Conservation (phyloP, 495 filamentous ascomycete genomes). For the Talaromyces nanjingensis region DNA sequence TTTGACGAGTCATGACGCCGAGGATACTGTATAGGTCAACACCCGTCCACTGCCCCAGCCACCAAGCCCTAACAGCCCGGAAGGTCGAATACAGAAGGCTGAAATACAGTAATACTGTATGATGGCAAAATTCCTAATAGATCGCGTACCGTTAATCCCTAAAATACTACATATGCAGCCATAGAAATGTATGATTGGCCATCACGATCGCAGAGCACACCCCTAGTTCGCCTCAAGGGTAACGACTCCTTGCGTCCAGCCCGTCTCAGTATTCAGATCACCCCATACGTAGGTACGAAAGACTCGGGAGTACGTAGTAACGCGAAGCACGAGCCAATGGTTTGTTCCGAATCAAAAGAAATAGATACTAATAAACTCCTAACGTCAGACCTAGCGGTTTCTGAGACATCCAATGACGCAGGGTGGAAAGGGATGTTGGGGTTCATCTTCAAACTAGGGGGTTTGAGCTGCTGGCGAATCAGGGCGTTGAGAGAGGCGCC, state of each 20-base stretch:
- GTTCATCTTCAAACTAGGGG: neutral
- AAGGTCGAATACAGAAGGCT: neutral
- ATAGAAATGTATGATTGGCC: neutral
- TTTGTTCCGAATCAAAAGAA: neutral
- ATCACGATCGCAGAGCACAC: neutral
- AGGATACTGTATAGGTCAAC: neutral
- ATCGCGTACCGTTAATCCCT: neutral
- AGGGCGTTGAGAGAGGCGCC: neutral
- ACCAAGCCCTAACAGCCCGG: neutral
- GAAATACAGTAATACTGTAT: neutral
- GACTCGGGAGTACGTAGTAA: neutral
- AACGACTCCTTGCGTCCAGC: neutral
- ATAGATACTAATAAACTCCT: neutral
- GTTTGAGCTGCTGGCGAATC: neutral
- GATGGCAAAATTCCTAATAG: neutral
- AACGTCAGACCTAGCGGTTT: neutral
- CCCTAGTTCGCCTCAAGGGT: neutral
- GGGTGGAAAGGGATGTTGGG: neutral
- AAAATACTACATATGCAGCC: neutral
- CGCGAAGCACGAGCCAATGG: neutral
- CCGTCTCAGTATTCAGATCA: neutral
- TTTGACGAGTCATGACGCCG: neutral
- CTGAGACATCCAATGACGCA: slow-evolving; percentile 1
- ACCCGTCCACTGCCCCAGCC: neutral
- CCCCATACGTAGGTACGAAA: too few relatives aligned